Conservation (phyloP, 257 asterid species). For the Marsdenia floribunda region DNA sequence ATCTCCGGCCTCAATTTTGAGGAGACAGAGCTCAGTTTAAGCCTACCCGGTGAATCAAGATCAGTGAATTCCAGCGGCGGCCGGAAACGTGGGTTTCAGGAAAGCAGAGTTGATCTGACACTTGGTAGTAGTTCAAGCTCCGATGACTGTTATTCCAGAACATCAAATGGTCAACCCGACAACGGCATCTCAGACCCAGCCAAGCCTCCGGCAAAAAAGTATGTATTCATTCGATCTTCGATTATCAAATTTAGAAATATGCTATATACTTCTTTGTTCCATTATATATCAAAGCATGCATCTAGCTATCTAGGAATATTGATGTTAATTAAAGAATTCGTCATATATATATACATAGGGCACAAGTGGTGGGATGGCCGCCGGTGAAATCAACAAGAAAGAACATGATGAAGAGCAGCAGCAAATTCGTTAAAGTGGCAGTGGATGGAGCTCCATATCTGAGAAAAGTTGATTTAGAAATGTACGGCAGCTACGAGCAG, state of each 20-base stretch:
- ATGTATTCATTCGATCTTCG: constrained; percentile 11
- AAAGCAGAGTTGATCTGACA: constrained; percentile 32
- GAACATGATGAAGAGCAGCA: constrained; percentile 34
- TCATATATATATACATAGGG: constrained; percentile 21
- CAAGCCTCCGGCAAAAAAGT: constrained; percentile 38
- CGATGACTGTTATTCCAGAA: constrained; percentile 7
- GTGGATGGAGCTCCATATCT: constrained; percentile 78
- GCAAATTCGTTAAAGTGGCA: constrained; percentile 72
- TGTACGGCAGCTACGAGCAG: constrained; percentile 41
- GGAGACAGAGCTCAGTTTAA: constrained; percentile 65
- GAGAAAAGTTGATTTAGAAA: constrained; percentile 59
- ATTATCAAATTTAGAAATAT: neutral
- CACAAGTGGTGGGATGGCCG: constrained; percentile 76
- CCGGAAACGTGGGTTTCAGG: constrained; percentile 42
- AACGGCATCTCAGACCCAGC: constrained; percentile 23
- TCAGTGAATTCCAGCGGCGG: constrained; percentile 22
- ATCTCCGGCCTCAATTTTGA: constrained; percentile 28
- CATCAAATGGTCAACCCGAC: constrained; percentile 3
- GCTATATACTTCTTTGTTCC: too few relatives aligned
- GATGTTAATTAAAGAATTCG: too few relatives aligned
- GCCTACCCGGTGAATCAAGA: constrained; percentile 42
- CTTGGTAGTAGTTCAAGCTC: constrained; percentile 19
- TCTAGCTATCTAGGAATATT: too few relatives aligned
- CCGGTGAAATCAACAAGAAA: constrained; percentile 61
- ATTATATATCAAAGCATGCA: too few relatives aligned